Base-by-base conservation (phyloP, 2,329 filamentous ascomycete species). In the Pseudocercospora musae region DNA sequence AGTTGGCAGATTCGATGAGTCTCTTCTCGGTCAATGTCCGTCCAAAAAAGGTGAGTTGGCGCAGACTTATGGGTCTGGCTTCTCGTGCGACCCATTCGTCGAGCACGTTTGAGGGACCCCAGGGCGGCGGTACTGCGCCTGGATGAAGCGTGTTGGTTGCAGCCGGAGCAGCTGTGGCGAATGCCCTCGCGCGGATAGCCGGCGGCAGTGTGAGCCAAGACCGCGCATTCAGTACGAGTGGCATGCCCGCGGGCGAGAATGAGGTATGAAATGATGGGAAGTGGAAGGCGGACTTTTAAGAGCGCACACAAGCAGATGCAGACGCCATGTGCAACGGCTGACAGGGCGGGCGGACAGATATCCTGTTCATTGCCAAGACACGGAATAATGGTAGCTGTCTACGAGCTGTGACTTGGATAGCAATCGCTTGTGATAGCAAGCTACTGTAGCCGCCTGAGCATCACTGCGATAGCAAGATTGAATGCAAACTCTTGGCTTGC, bases 11-110 rank as follows among this genome's bases (percentile, higher is more conserved):
- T 78, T 91, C 93, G 69, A 99, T 86, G 65, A 99, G 84, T 62
- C 96, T 89, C 57, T 87, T 84, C 78, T 98, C 93, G 53, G 93
- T 97, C 74, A 99, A 80, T 21, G 93, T 96, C 53, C 95, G 89
- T 29, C 95, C 95, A 78, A 98, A 99, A 72, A 98, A 96, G 80
- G 96, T 98, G 72, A 99, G 85, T 78, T 98, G 95, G 62, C 95
- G 90, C 71, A 99, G 81, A 79, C 92, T 96, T 74, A 99, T 97
- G n/a, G 95, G 95, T 57, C 92, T 86, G 54, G 93, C 93, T 75
- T 96, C 92, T 72, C 89, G 91, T 66, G 90, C 89, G 57, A 97
- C 94, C 92, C 93, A 98, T 82, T 87, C 84, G 75, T 88, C 85
- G 57, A 88, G 77, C 37, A 83, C 80, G 20, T 81, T 82, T 42